Evolutionary conservation across 2,329 filamentous ascomycete genomes (phyloP), one percentile per base, ranked within the genome.

Genomic region (Ascochyta rabiei): DNA sequence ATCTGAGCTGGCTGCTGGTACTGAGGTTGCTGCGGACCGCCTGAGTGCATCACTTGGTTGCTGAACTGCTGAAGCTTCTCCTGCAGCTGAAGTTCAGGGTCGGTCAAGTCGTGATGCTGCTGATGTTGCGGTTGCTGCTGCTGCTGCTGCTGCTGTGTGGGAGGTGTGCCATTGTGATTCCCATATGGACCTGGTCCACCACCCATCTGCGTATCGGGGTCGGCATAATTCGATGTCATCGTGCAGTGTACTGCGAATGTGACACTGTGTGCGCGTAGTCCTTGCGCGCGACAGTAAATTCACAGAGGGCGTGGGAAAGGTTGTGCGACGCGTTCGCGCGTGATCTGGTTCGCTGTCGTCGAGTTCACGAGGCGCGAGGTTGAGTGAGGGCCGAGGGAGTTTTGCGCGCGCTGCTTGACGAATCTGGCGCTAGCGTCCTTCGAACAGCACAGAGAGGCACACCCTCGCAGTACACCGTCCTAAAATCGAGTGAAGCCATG

Each of bases 61-160:
- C 68, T 67, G 42, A 76, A 63, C 48, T 75, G 73, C 46, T 71
- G 66, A 13, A 75, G 61, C 33, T 70, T 69, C 43, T 76, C 70
- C 48, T 72, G 69, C 26, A 76, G 58, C 38, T 71, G 69, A 15
- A 72, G 48, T 13, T 73, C 71, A 19, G 70, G 60, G 41, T 74
- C 72, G 24, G 67, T 65, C 58, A 68, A 44, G 37, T 70, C 61
- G 39, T 69, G 68, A 45, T 69, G 69, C 46, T 68, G 65, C 43
- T 68, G 66, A 38, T 73, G 71, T 44, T 69, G 69, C 45, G 67
- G 65, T 39, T 68, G 66, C 39, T 73, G 71, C 45, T 69, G 69
- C 43, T 68, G 65, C 43, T 68, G 69, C 45, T 68, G 65, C 41
- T 68, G 66, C 41, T 73, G 71, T 37, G 66, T 55, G 9, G 71